Percentiles rank a stretch among this genome's conserved stretches.
These are phyloP conservation scores for Candida germanica DNA, from an alignment of 805 yeast species.

Conservation along the genomic window DNA sequence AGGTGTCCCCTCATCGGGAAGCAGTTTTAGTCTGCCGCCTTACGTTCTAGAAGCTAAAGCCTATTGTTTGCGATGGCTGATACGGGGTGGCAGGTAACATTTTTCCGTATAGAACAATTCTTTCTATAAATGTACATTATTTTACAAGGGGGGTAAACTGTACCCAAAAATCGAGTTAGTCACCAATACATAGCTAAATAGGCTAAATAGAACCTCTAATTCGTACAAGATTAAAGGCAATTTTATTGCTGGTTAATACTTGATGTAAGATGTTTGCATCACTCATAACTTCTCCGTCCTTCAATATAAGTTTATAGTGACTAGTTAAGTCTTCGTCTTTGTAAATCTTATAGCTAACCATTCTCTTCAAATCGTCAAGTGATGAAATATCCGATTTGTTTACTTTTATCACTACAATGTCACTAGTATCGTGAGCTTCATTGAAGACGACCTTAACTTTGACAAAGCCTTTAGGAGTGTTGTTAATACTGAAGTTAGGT, in stretches of 20 bases:
- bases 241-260: conserved; percentile 21
- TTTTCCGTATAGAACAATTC: background rate
- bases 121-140: conserved; percentile 1
- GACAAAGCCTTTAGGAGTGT: conserved; percentile 5
- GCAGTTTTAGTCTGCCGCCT: too few species aligned
- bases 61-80: background rate
- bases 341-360: conserved; percentile 28
- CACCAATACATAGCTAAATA: too few species aligned
- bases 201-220: conserved; percentile 13
- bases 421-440: conserved; percentile 26
- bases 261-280: conserved; percentile 12
- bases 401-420: conserved; percentile 26
- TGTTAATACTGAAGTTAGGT: background rate
- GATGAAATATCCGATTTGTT: conserved; percentile 22
- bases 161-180: too few species aligned
- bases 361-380: conserved; percentile 24
- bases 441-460: conserved; percentile 24
- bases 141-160: too few species aligned
- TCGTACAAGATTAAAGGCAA: conserved; percentile 22
- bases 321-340: conserved; percentile 25
- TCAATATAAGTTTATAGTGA: conserved; percentile 22
- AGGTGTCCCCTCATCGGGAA: too few species aligned
- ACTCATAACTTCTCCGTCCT: conserved; percentile 7
- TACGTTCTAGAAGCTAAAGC: background rate
- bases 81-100: background rate